Evolutionary conservation across 805 yeast species (phyloP).

Genomic region (Candida tibetensis): DNA sequence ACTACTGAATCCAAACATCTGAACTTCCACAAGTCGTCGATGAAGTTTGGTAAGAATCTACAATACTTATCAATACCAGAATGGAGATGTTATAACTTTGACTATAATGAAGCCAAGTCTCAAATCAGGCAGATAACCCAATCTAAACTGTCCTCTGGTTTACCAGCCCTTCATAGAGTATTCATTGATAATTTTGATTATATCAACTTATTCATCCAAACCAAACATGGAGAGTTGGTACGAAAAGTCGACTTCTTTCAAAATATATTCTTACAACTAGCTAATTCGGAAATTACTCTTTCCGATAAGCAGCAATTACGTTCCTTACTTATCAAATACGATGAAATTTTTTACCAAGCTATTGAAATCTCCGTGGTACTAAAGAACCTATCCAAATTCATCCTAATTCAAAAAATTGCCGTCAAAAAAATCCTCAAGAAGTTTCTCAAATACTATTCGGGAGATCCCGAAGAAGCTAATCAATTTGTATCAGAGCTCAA

Average conservation of each 20-base stretch:
- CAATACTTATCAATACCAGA: constrained; percentile 76
- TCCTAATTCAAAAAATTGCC: constrained; percentile 70
- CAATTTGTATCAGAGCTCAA: constrained; percentile 29
- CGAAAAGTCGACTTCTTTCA: constrained; percentile 41
- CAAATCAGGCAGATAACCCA: constrained; percentile 59
- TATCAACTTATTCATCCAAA: constrained; percentile 58
- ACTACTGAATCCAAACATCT: too few species aligned
- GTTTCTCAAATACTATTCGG: constrained; percentile 45
- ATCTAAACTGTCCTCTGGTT: constrained; percentile 8
- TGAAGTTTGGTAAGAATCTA: constrained; percentile 87
- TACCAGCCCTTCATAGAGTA: constrained; percentile 34
- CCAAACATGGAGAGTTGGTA: constrained; percentile 64
- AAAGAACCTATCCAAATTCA: constrained; percentile 67
- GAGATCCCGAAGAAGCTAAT: constrained; percentile 18
- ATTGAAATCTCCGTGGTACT: constrained; percentile 45
- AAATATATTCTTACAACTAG: constrained; percentile 14
- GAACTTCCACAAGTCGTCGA: too few species aligned
- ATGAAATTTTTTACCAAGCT: constrained; percentile 34
- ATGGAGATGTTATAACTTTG: constrained; percentile 82
- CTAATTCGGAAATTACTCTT: constrained; percentile 1
- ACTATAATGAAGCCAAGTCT: constrained; percentile 73
- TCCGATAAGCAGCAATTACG: constrained; percentile 5
- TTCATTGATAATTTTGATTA: constrained; percentile 60
- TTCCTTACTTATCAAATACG: constrained; percentile 16
- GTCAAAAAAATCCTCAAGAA: constrained; percentile 73